A percentile compares a stretch with the other conserved stretches of the same genome.
Evolutionary conservation across 805 yeast species (phyloP).

Genomic region (Dipodascus albidus): DNA sequence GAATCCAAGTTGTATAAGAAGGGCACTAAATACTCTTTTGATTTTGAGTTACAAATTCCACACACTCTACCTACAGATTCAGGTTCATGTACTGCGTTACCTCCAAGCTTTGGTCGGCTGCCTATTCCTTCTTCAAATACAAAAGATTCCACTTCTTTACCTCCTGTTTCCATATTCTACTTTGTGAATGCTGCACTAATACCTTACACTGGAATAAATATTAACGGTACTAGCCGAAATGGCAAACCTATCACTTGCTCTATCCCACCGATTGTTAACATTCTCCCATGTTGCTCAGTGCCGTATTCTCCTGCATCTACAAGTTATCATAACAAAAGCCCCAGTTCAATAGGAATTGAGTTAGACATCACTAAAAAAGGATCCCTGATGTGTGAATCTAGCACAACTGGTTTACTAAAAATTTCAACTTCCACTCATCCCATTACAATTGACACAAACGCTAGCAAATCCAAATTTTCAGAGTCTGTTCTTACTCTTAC

Average conservation of each 20-base stretch:
- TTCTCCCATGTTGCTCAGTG: neutral
- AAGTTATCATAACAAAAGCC: neutral
- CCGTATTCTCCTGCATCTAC: neutral
- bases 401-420: neutral
- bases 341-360: neutral
- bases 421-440: neutral
- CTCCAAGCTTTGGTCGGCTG: neutral
- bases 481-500: neutral
- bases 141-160: neutral
- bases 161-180: neutral
- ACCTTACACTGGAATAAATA: neutral
- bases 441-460: neutral
- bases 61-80: neutral
- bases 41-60: neutral
- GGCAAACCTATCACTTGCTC: neutral
- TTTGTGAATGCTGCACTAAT: neutral
- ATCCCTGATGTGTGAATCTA: neutral
- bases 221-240: neutral
- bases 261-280: neutral
- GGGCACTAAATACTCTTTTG: neutral
- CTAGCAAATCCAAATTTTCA: neutral
- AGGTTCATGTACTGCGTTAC: neutral
- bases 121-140: neutral
- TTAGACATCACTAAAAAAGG: neutral
- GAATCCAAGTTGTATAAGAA: neutral